Conservation (phyloP, 2,329 filamentous ascomycete genomes). For the Apiospora marii region DNA sequence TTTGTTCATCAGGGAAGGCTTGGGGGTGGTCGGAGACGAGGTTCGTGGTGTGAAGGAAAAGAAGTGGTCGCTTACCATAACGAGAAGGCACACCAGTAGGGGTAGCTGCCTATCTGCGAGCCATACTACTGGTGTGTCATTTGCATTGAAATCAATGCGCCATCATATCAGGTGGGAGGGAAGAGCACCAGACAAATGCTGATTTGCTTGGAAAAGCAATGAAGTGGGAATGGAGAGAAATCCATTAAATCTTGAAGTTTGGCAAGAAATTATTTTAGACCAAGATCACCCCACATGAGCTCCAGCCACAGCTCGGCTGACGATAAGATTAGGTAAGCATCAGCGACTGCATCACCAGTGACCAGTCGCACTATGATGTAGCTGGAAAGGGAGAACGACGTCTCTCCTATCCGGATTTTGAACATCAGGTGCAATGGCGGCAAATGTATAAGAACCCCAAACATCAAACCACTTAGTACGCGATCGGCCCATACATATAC, state of each 20-base stretch:
- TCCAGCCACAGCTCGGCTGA: not conserved
- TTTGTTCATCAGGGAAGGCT: constrained; percentile 22
- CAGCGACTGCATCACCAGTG: not conserved
- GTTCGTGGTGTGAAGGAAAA: not conserved
- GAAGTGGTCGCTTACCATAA: constrained; percentile 7
- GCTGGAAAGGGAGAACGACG: not conserved
- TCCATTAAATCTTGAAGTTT: too few relatives aligned
- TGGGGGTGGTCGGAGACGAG: not conserved
- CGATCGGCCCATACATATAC: not conserved
- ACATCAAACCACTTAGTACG: too few relatives aligned
- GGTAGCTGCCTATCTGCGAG: not conserved
- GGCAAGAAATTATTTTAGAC: constrained; percentile 12
- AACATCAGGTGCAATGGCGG: not conserved
- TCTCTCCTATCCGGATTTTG: not conserved
- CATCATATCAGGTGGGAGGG: not conserved
- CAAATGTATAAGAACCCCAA: not conserved
- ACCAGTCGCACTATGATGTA: not conserved
- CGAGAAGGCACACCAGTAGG: not conserved
- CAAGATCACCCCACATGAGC: not conserved
- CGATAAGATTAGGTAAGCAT: not conserved
- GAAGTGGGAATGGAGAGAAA: not conserved
- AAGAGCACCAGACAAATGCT: not conserved
- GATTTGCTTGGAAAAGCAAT: not conserved
- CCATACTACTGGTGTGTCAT: not conserved
- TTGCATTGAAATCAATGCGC: not conserved